These are phyloP conservation scores for Eudorina sp. DNA, from an alignment of 139 green algal species.

Conservation along the genomic window DNA sequence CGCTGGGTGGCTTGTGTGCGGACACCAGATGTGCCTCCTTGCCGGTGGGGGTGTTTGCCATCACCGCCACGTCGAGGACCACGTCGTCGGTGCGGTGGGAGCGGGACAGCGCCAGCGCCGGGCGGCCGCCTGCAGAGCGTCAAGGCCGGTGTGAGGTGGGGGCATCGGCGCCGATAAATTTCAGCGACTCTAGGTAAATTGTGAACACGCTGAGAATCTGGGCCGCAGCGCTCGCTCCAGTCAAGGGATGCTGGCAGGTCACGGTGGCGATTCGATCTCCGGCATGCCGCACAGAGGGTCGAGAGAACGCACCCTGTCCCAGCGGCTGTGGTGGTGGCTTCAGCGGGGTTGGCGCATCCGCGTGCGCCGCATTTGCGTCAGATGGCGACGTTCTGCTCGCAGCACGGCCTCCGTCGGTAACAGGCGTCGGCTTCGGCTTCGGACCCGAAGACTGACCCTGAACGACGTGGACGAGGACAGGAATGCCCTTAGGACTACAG, in stretches of 20 bases:
- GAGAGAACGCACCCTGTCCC: background rate
- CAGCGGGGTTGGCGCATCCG: background rate
- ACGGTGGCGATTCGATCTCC: too few species aligned
- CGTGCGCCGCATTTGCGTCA: background rate
- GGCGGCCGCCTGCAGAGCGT: background rate
- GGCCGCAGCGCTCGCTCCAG: too few species aligned
- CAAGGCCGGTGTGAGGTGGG: too few species aligned
- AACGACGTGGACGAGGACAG: too few species aligned
- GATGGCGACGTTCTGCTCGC: background rate
- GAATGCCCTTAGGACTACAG: too few species aligned
- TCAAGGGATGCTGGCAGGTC: too few species aligned
- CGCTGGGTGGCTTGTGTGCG: background rate
- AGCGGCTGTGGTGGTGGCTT: background rate
- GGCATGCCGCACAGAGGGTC: background rate
- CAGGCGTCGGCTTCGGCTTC: background rate
- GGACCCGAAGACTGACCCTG: background rate
- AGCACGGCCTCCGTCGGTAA: background rate
- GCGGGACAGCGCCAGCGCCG: background rate
- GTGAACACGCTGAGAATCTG: too few species aligned
- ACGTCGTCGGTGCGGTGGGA: conserved; percentile 33
- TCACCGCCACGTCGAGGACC: conserved; percentile 5
- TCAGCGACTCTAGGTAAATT: too few species aligned
- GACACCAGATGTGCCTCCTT: background rate
- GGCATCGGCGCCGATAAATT: too few species aligned
- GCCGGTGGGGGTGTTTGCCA: conserved; percentile 38